Evolutionary conservation across 1,284 basidiomycete genomes (phyloP), one percentile per base, ranked within the genome.

Genomic region (Amylostereum areolatum): DNA sequence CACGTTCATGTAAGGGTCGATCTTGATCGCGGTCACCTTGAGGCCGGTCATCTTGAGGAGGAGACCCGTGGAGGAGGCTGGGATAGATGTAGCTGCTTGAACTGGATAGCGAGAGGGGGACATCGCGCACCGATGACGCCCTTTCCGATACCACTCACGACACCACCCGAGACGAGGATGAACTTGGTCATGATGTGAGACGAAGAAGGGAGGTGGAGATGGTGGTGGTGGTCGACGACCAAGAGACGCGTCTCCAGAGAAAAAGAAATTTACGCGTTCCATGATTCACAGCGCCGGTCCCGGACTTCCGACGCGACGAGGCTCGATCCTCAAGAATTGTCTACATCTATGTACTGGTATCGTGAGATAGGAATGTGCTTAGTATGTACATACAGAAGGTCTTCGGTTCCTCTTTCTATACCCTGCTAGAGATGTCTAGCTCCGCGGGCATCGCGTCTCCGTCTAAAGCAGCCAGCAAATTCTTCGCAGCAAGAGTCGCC

Each of bases 1-100:
- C 62, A 99, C 97, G 74, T 99, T 99, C 95, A 99, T 98, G 66
- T 99, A 99, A 25, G 96, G 96, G 69, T 99, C 96, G 61, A 99
- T 98, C 74, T 99, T 99, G 78, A 99, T 98, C 28, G 97, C 90
- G 2, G 97, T 99, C 62, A 98, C 96, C 69, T 94, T 96, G 56
- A 97, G 77, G 42, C 96, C 96, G 32, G 88, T 84, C 44, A 92
- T 98, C 75, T 98, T 98, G 66, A 99, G 79, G 48, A 99, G 79
- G 46, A 99, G 77, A 55, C 96, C 96, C 12, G 97, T 98, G 53
- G 95, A 98, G 39, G 96, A 99, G 60, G 96, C 95, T 94, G 54
- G 50, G 58, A 50, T 43, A 11, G 35, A 29, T 48, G 37, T 18
- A 18, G 18, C 18, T 45, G 41, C 48, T 60, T 63, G 54, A 65